phyloP scores from a whole-genome alignment of 2,329 filamentous ascomycete genomes.

The Pseudonectria foliicola region DNA sequence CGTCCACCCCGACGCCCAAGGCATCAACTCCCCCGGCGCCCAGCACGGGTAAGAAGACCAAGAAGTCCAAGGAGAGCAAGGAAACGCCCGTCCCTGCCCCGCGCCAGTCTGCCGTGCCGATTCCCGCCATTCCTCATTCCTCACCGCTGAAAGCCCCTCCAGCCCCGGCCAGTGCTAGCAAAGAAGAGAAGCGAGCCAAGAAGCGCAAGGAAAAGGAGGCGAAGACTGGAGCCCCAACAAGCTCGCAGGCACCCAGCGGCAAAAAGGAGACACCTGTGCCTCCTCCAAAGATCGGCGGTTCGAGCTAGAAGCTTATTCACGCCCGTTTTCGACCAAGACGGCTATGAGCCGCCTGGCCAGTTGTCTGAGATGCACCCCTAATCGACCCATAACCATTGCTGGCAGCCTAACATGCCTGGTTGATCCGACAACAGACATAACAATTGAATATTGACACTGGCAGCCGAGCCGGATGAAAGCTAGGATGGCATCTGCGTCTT shows the following conservation, averaged over 20 bases:
- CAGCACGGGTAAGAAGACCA: constrained; percentile 11
- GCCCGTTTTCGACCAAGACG: no score
- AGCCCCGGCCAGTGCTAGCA: constrained; percentile 14
- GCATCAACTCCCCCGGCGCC: constrained; percentile 15
- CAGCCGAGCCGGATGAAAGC: constrained; percentile 1
- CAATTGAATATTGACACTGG: no score
- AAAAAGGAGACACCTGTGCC: constrained; percentile 22
- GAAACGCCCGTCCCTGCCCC: constrained; percentile 23
- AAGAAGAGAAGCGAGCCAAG: constrained; percentile 23
- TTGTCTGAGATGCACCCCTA: no score
- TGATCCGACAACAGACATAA: no score
- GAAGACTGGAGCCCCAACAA: constrained; percentile 14
- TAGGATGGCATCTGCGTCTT: constrained; percentile 2
- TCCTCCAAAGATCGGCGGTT: constrained; percentile 13
- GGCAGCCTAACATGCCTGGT: no score
- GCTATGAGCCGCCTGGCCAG: no score
- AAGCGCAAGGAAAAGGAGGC: constrained; percentile 24
- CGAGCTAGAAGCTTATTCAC: constrained; percentile 14
- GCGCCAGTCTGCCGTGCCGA: constrained; percentile 25
- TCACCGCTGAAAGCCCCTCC: constrained; percentile 21
- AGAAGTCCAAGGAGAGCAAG: constrained; percentile 26
- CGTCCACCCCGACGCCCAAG: constrained; percentile 18
- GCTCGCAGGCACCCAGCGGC: constrained; percentile 9
- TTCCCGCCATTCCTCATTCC: constrained; percentile 29
- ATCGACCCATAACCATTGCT: no score